Evolutionary conservation across 768 basidiomycete species (phyloP).

Genomic region (Calvatia gigantea): DNA sequence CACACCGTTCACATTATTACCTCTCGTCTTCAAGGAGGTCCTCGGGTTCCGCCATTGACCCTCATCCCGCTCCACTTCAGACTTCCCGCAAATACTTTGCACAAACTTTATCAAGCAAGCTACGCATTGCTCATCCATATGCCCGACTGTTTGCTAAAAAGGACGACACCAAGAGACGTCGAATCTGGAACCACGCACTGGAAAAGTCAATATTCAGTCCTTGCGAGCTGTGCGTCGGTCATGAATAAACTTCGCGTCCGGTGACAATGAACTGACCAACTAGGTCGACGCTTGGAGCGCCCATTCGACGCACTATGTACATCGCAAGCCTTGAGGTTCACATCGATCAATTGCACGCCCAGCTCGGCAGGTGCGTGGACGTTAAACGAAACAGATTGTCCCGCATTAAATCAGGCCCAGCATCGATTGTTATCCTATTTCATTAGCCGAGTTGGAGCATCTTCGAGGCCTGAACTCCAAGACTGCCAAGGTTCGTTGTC

Average conservation of each 20-base stretch:
- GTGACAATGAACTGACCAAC: background rate
- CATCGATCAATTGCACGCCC: conserved; percentile 63
- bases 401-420: conserved; percentile 17
- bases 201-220: conserved; percentile 70
- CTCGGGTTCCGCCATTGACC: background rate
- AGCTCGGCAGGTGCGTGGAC: conserved; percentile 38
- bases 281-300: conserved; percentile 65
- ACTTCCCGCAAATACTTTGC: conserved; percentile 2
- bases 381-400: background rate
- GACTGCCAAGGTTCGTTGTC: conserved; percentile 58
- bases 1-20: background rate
- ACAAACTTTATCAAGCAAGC: conserved; percentile 12
- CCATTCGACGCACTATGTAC: conserved; percentile 67
- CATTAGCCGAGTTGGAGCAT: conserved; percentile 51
- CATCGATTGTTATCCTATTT: conserved; percentile 53
- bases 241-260: background rate
- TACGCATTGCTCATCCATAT: conserved; percentile 57
- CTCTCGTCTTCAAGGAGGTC: background rate
- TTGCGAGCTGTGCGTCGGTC: conserved; percentile 53
- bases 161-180: conserved; percentile 60
- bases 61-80: background rate
- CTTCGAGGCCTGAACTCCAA: conserved; percentile 73
- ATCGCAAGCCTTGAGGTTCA: conserved; percentile 71
- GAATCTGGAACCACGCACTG: conserved; percentile 75
- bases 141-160: conserved; percentile 67